A percentile compares a stretch with the other conserved stretches of the same genome.
phyloP scores from a whole-genome alignment of 139 green algal species.

The Micractinium sp. region DNA sequence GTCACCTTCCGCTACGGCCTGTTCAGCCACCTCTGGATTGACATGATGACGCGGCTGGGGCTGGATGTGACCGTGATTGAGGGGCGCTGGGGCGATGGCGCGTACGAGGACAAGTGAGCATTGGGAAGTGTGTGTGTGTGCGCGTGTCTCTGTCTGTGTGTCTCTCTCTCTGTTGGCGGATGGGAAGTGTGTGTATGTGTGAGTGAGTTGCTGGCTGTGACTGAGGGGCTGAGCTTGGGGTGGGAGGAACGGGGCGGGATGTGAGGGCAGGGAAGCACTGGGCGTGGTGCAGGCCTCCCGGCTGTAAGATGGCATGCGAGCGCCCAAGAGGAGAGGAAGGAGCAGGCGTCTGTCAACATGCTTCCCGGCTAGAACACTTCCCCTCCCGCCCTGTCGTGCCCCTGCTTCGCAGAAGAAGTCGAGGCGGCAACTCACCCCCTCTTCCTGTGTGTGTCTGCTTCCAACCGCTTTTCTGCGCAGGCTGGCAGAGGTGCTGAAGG shows the following conservation, averaged over 20 bases:
- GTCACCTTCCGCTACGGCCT: slow-evolving; percentile 77
- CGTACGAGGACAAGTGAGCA: slow-evolving; percentile 32
- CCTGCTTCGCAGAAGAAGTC: background rate
- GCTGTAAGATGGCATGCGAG: background rate
- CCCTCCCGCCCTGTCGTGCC: too few relatives aligned
- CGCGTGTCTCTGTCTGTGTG: too few relatives aligned
- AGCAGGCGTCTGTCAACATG: too few relatives aligned
- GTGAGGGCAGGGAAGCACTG: too few relatives aligned
- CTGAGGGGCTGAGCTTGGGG: too few relatives aligned
- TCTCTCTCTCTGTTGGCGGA: too few relatives aligned
- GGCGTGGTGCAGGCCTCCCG: background rate
- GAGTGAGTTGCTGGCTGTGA: too few relatives aligned
- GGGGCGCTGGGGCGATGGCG: slow-evolving; percentile 78
- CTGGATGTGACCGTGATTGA: slow-evolving; percentile 94
- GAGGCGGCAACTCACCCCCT: background rate
- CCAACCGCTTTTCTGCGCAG: slow-evolving; percentile 8
- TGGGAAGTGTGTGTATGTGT: too few relatives aligned
- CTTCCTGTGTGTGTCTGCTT: background rate
- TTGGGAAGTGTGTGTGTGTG: too few relatives aligned
- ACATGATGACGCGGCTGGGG: slow-evolving; percentile 97
- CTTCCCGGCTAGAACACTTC: too few relatives aligned
- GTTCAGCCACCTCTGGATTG: slow-evolving; percentile 96
- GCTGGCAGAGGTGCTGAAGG: slow-evolving; percentile 67
- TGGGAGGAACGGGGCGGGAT: too few relatives aligned
- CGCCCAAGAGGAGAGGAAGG: too few relatives aligned